Evolutionary conservation across 2,329 filamentous ascomycete genomes (phyloP), one percentile per base, ranked within the genome.

Genomic region (Coniochaeta pulveracea): DNA sequence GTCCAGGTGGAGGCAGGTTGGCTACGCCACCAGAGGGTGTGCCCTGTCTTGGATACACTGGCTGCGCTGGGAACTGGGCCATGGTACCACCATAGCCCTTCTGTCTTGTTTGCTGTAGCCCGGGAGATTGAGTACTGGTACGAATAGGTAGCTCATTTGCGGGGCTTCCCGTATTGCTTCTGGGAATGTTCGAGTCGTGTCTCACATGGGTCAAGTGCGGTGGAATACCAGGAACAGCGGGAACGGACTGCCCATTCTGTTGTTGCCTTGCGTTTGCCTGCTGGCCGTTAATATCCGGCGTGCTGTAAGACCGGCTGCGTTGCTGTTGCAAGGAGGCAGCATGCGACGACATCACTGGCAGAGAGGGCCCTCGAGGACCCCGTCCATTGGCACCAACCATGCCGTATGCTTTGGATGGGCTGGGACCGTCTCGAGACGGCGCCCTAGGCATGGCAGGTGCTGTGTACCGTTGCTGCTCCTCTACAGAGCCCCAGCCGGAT

Each of bases 271-370:
- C 5, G 31, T 68, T 68, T 41, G 71, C 68, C 34, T 77, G 72
- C 34, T 33, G 30, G 18, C 72, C 78, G 43, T 93, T 85, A 46
- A 94, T 94, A 53, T 96, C 88, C 6, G 91, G 89, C 41, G 88
- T 95, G 60, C 89, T 96, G 49, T 93, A 93, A 23, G 88, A 94
- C 42, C 91, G 75, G 59, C 84, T 80, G 43, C 86, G 72, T 49
- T 80, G 77, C 51, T 85, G 78, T 41, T 78, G 61, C 51, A 69
- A 57, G 8, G 16, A 8, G 4, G 28, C 60, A 47, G 70, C 56
- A 42, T 65, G 56, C 39, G 63, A 58, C 17, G 48, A 51, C 69
- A 85, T 79, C 12, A 74, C 80, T 26, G 82, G 83, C 45, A 93
- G 64, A 9, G 84, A 93, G 15, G 85, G 85, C n/a, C 82, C 73